These are phyloP conservation scores for Dactylellina sp. DNA, from an alignment of 2,329 filamentous ascomycete genomes.

Conservation along the genomic window DNA sequence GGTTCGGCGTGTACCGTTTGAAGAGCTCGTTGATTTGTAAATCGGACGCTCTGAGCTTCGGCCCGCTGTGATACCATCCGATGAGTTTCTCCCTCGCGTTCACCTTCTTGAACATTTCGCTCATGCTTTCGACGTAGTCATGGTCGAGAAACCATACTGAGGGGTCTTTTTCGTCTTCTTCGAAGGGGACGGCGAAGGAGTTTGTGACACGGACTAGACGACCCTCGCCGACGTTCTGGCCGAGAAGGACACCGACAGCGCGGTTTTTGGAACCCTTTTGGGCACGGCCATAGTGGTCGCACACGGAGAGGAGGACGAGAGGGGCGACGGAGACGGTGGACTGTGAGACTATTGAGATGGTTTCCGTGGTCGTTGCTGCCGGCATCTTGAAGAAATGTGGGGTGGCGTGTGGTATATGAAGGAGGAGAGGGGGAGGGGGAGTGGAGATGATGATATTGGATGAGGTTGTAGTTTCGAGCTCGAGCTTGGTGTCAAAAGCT, in stretches of 20 bases:
- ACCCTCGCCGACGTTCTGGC: constrained; percentile 95
- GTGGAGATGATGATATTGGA: constrained; percentile 16
- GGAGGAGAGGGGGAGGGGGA: background rate
- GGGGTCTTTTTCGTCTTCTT: constrained; percentile 98
- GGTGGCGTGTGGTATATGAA: background rate
- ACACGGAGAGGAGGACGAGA: constrained; percentile 94
- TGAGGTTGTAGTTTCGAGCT: constrained; percentile 9
- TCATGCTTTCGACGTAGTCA: constrained; percentile 99
- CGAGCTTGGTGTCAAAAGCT: constrained; percentile 1
- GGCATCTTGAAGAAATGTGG: constrained; percentile 33
- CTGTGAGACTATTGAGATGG: constrained; percentile 54
- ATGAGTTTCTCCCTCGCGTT: constrained; percentile 98
- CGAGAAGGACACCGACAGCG: constrained; percentile 92
- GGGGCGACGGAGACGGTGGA: constrained; percentile 93
- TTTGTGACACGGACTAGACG: constrained; percentile 86
- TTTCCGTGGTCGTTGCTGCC: constrained; percentile 53
- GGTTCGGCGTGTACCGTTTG: constrained; percentile 98
- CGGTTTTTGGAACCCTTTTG: constrained; percentile 88
- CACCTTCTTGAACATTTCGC: constrained; percentile 99
- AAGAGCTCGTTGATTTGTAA: constrained; percentile 99
- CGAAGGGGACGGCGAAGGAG: constrained; percentile 98
- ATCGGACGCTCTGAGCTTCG: constrained; percentile 95
- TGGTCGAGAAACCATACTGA: constrained; percentile 99
- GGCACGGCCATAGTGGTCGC: constrained; percentile 97
- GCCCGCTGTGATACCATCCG: constrained; percentile 99